A percentile compares a stretch with the other conserved stretches of the same genome.
These are phyloP conservation scores for Boletus sensibilis DNA, from an alignment of 768 basidiomycete genomes.

Conservation along the genomic window DNA sequence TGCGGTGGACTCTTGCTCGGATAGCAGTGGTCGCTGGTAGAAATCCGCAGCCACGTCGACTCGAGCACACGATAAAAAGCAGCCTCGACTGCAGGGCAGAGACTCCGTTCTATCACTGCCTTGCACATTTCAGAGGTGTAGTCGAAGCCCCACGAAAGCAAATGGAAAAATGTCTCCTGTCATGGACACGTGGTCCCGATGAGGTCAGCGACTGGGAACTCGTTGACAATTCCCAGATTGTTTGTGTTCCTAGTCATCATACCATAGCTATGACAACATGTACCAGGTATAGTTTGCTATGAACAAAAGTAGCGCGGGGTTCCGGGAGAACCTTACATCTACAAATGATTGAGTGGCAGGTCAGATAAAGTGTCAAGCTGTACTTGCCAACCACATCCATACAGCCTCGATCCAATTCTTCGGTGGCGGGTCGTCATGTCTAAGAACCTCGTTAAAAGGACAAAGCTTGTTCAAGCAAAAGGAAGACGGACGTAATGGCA, in stretches of 20 bases:
- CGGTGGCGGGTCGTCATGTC: slow-evolving; percentile 19
- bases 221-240: no score
- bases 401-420: slow-evolving; percentile 18
- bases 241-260: no score
- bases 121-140: background rate
- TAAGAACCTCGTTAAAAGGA: slow-evolving; percentile 2
- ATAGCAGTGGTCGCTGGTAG: background rate
- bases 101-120: background rate
- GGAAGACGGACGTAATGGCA: slow-evolving; percentile 14
- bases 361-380: background rate
- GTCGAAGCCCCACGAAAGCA: no score
- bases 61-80: background rate
- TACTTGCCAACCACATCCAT: slow-evolving; percentile 24
- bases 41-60: background rate
- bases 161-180: background rate
- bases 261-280: no score
- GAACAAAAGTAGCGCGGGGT: background rate
- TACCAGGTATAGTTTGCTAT: background rate
- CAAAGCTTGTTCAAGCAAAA: background rate
- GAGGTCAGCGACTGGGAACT: background rate
- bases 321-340: slow-evolving; percentile 9
- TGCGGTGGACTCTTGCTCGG: no score
- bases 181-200: background rate
- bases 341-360: background rate
- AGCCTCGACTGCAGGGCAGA: background rate